These are phyloP conservation scores for Russula brevipes DNA, from an alignment of 768 basidiomycete genomes.

Conservation along the genomic window DNA sequence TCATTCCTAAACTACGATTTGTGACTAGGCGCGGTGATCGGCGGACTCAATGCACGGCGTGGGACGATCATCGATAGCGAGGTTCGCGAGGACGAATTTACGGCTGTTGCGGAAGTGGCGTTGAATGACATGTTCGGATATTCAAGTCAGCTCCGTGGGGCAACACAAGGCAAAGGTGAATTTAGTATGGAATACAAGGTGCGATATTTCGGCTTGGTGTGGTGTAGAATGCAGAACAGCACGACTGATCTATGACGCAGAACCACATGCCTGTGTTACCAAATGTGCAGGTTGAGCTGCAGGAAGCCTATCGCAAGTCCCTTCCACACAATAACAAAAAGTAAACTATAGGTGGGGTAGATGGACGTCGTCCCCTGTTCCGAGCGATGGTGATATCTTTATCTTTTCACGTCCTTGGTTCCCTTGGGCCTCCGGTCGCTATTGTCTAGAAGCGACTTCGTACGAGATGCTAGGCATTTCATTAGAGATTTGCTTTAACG, in stretches of 20 bases:
- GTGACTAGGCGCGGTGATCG: conserved; percentile 75
- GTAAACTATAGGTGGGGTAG: conserved; percentile 37
- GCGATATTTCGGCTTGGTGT: conserved; percentile 21
- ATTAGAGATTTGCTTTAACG: no score
- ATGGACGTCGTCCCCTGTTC: not conserved
- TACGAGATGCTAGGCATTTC: no score
- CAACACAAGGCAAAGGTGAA: conserved; percentile 95
- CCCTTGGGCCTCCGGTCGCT: no score
- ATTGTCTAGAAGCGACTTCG: no score
- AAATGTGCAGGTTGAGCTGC: conserved; percentile 81
- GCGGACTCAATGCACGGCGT: conserved; percentile 84
- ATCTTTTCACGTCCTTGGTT: no score
- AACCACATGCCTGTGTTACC: conserved; percentile 80
- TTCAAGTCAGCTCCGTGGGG: conserved; percentile 86
- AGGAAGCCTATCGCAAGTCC: conserved; percentile 80
- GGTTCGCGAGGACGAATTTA: conserved; percentile 96
- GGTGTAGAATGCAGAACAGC: no score
- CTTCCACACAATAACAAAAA: conserved; percentile 66
- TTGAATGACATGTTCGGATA: conserved; percentile 99
- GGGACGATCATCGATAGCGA: conserved; percentile 96
- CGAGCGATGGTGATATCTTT: no score
- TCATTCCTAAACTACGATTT: not conserved
- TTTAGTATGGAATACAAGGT: conserved; percentile 80
- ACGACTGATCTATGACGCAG: conserved; percentile 32
- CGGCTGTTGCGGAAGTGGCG: conserved; percentile 83